Evolutionary conservation across 2,329 filamentous ascomycete species (phyloP).

Genomic region (Ophiocordyceps robertsii): DNA sequence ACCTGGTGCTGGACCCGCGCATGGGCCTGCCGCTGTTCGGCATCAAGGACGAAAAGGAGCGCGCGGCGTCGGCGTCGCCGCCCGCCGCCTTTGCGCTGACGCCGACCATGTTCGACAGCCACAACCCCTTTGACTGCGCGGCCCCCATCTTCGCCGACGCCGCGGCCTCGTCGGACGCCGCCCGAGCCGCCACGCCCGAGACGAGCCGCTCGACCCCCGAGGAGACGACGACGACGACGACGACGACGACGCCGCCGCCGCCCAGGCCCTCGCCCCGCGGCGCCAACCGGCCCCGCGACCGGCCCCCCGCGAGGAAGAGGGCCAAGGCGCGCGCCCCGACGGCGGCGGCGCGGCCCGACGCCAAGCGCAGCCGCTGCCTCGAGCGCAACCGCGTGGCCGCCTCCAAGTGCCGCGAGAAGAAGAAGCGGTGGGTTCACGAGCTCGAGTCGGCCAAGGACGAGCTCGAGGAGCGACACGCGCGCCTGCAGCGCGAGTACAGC

Average conservation of each 20-base stretch:
- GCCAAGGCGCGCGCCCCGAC: background rate
- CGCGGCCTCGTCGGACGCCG: background rate
- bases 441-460: slow-evolving; percentile 30
- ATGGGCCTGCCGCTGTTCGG: slow-evolving; percentile 2
- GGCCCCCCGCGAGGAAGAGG: too few species aligned
- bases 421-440: slow-evolving; percentile 38
- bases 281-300: too few species aligned
- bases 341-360: background rate
- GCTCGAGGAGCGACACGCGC: slow-evolving; percentile 29
- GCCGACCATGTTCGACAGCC: slow-evolving; percentile 2
- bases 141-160: background rate
- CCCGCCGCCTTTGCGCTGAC: slow-evolving; percentile 1
- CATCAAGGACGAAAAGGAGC: slow-evolving; percentile 3
- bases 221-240: background rate
- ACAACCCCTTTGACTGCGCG: background rate
- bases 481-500: slow-evolving; percentile 29
- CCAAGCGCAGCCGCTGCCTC: slow-evolving; percentile 40
- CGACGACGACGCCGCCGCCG: background rate
- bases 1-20: slow-evolving; percentile 1
- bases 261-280: background rate
- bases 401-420: slow-evolving; percentile 60
- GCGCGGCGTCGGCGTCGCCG: background rate
- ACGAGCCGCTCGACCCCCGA: too few species aligned
- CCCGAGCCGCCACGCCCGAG: too few species aligned
- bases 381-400: slow-evolving; percentile 62